Evolutionary conservation across 768 basidiomycete species (phyloP).

Genomic region (Gloeostereum incarnatum): DNA sequence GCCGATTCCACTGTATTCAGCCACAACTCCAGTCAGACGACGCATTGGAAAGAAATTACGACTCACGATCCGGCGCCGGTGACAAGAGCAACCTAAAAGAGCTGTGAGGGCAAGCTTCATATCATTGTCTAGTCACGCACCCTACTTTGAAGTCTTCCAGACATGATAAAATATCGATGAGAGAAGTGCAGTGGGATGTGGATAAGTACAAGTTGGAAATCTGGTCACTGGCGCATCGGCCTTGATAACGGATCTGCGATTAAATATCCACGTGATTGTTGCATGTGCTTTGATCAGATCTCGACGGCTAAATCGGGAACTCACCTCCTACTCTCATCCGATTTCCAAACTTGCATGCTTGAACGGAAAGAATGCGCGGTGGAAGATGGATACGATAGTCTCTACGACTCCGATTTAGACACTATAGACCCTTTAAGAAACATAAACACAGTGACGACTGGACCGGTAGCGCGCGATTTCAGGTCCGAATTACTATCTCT

Average conservation of each 20-base stretch:
- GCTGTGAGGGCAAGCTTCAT: slow-evolving; percentile 4
- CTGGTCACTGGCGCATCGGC: not conserved
- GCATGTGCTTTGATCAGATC: too few species aligned
- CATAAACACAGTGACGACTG: too few species aligned
- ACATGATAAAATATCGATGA: slow-evolving; percentile 27
- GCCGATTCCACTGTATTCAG: slow-evolving; percentile 74
- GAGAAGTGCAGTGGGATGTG: slow-evolving; percentile 8
- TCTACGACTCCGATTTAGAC: too few species aligned
- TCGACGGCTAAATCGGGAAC: too few species aligned
- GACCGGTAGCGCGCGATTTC: too few species aligned
- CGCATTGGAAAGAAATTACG: not conserved
- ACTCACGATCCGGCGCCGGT: slow-evolving; percentile 88
- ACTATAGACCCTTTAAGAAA: too few species aligned
- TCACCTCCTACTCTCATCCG: too few species aligned
- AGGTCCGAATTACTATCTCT: slow-evolving; percentile 14
- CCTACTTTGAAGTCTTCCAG: slow-evolving; percentile 61
- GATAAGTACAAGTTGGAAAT: slow-evolving; percentile 9
- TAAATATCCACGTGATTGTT: too few species aligned
- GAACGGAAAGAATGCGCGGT: too few species aligned
- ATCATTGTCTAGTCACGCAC: slow-evolving; percentile 20
- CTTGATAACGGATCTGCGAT: not conserved
- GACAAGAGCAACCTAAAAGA: slow-evolving; percentile 57
- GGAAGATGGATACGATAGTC: too few species aligned
- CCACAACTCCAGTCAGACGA: slow-evolving; percentile 9
- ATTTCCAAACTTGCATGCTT: too few species aligned